Percentiles rank a stretch among this genome's conserved stretches.
Conservation (phyloP, 345 rosid genomes). For the Lumnitzera racemosa region DNA sequence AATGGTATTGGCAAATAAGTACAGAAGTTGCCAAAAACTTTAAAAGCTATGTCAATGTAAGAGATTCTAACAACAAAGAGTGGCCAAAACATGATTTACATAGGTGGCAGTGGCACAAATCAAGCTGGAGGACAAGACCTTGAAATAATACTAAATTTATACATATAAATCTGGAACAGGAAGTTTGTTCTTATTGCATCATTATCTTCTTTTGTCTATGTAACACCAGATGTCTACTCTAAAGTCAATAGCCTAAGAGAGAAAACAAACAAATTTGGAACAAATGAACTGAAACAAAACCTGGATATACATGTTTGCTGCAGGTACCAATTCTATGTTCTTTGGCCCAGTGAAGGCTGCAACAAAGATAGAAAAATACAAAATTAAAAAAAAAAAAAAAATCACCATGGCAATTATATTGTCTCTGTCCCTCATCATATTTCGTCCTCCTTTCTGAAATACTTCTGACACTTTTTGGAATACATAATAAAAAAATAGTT, state of each 20-base stretch:
- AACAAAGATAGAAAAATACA: slow-evolving; percentile 2
- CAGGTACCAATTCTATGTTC: slow-evolving; percentile 64
- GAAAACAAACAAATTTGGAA: not conserved
- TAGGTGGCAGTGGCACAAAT: not conserved
- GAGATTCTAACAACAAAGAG: not conserved
- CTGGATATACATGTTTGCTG: slow-evolving; percentile 86
- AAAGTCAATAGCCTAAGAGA: not conserved
- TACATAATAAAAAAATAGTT: not conserved
- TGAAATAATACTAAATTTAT: too few relatives aligned
- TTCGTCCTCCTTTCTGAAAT: too few relatives aligned
- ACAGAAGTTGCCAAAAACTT: not conserved
- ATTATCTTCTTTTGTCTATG: too few relatives aligned
- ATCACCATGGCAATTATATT: not conserved
- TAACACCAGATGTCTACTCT: not conserved
- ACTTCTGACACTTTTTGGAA: too few relatives aligned
- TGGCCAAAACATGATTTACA: not conserved
- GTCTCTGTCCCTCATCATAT: too few relatives aligned
- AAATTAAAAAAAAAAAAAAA: slow-evolving; percentile 6
- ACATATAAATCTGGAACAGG: too few relatives aligned
- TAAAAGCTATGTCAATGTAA: not conserved
- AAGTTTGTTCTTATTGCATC: too few relatives aligned
- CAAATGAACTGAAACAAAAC: slow-evolving; percentile 26
- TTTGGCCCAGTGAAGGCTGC: slow-evolving; percentile 78
- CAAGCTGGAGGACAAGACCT: too few relatives aligned
- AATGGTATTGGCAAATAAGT: slow-evolving; percentile 1